Evolutionary conservation across 2,329 filamentous ascomycete genomes (phyloP), one percentile per base, ranked within the genome.

Genomic region (Ophiostoma ulmi): DNA sequence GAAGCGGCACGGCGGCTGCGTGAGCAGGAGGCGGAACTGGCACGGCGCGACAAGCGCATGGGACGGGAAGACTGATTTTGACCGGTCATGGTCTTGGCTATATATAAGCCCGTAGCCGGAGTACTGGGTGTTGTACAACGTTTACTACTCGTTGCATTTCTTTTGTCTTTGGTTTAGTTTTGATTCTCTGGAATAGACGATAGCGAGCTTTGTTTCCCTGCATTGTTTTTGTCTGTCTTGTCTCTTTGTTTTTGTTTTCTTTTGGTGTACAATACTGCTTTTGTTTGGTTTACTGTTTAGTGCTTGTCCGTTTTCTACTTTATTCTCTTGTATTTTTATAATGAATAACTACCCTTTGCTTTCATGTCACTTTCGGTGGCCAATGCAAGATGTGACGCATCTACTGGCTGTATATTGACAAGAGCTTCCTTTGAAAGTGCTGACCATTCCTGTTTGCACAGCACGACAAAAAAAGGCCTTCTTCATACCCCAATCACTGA

Each of bases 1-100:
- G 93, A 93, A 35, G 94, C 94, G 38, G 83, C 92, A 70, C 91
- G 93, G 81, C 84, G 94, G 69, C 81, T 97, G 0, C 90, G 93
- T 72, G 91, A 93, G 69, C 73, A 76, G 13, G 75, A 77, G 70
- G 75, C 74, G 11, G 75, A 77, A 68, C 72, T 74, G 35, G 66
- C 61, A 36, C 73, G 74, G 52, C 67, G 72, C 2, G 74, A 75
- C 14, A 72, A 71, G 67, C 67, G 70, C 31, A 39, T 68, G 70
- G 61, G 61, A 35, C 31, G 61, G 8, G 64, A 72, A 1, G 68
- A 70, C 22, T 72, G 52, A 52, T 17, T 17, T 64, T 31, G 52
- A 11, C 6, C 31, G 31, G 31, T 31, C 31, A 31, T 31, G 31
- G 31, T 31, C 31, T 31, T 1, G 31, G 31, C 31, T 31, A 31